Evolutionary conservation across 2,329 filamentous ascomycete species (phyloP), one percentile per base, ranked within the genome.

Genomic region (Hypoxylon sp.): DNA sequence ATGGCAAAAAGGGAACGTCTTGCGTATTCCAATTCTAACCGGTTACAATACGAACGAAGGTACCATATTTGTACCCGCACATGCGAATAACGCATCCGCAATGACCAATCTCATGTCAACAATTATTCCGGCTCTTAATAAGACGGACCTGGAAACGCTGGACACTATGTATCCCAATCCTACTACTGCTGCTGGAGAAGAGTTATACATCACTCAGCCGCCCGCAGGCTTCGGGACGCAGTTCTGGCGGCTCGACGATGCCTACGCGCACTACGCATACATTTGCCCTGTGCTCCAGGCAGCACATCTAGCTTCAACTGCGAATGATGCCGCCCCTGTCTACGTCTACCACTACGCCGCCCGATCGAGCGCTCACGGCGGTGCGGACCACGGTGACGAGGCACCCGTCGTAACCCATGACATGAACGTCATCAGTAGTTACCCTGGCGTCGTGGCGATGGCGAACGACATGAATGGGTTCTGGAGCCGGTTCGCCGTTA

Each of bases 31-130:
- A 6, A 83, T 93, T 51, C 78, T 93, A 51, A 91, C 89, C 0
- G 90, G 90, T 6, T 93, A 89, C 80, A 90, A 89, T 76, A 86
- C 87, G 39, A 88, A 92, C 72, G 91, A 93, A 75, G 91, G 90
- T 14, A 84, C 87, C 0, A 75, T 82, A 37, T 93, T 92, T 73
- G 85, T 92, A 0, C 85, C 88, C 0, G 75, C 79, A 12, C 70
- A 75, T 5, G 81, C 85, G 56, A 78, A 81, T 12, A 80, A 79
- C 2, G 78, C 83, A 9, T 77, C 75, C 0, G 82, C 88, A 9
- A 90, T 92, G 74, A 81, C 81, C 2, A 63, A 75, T 2, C 91
- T 92, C 76, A 92, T 91, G 81, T 75, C 78, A 0, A 80, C 77
- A 0, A 83, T 93, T 8, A 83, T 93, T 11, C 90, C 90, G 0